Conservation (phyloP, 176 grass and related monocot genomes). For the Microstegium vimineum region DNA sequence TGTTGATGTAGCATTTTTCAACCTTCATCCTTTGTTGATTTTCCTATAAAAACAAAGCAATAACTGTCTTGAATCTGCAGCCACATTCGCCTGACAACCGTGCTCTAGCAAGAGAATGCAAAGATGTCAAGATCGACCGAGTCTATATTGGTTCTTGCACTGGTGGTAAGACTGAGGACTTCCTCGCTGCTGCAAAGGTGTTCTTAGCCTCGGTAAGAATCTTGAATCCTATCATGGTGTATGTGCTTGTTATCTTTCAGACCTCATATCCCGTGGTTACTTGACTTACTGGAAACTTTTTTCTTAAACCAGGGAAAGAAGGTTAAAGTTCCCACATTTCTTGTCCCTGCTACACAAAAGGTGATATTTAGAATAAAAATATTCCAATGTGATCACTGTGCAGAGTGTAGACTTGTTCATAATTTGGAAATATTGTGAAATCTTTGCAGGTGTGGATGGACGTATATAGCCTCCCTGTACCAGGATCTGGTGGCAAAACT, state of each 20-base stretch:
- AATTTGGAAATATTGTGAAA: slow-evolving; percentile 1
- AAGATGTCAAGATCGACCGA: slow-evolving; percentile 88
- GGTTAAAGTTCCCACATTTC: slow-evolving; percentile 96
- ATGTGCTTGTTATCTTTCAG: not conserved
- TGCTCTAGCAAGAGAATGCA: slow-evolving; percentile 93
- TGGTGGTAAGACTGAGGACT: slow-evolving; percentile 93
- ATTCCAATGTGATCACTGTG: not conserved
- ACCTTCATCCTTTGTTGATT: slow-evolving; percentile 13
- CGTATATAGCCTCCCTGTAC: slow-evolving; percentile 67
- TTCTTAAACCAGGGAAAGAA: slow-evolving; percentile 65
- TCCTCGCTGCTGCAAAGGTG: slow-evolving; percentile 86
- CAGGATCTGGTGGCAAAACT: slow-evolving; percentile 75
- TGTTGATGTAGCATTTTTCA: slow-evolving; percentile 7
- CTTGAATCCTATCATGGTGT: slow-evolving; percentile 20
- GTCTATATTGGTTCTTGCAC: slow-evolving; percentile 99
- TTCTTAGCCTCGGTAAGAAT: slow-evolving; percentile 81
- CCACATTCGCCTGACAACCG: slow-evolving; percentile 96
- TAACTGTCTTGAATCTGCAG: slow-evolving; percentile 36
- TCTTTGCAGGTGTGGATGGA: slow-evolving; percentile 89
- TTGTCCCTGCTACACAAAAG: slow-evolving; percentile 96
- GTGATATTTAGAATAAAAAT: slow-evolving; percentile 36
- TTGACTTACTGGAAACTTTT: slow-evolving; percentile 9
- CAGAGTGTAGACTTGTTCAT: not conserved
- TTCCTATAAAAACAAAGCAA: slow-evolving; percentile 4
- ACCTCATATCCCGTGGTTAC: slow-evolving; percentile 7